Conservation (phyloP, 192 early-diverging fungal species). For the Umbelopsis sp. region DNA sequence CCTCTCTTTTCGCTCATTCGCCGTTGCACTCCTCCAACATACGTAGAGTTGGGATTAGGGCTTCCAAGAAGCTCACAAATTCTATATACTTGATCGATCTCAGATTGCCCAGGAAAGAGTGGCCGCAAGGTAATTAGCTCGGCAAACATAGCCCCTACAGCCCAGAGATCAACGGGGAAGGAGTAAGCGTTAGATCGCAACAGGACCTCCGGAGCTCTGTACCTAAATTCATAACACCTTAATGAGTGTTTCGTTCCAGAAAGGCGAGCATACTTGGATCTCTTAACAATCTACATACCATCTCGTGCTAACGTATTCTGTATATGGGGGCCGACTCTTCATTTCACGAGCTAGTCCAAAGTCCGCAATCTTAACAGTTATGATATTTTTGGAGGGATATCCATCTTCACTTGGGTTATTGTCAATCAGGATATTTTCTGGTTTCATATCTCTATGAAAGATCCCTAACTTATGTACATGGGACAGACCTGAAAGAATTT, state of each 20-base stretch:
- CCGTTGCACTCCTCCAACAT: constrained; percentile 17
- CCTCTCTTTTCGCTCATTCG: constrained; percentile 18
- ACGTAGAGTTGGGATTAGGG: constrained; percentile 40
- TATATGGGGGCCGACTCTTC: constrained; percentile 87
- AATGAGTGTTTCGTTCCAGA: not conserved
- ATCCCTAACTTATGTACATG: constrained; percentile 93
- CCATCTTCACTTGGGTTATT: constrained; percentile 14
- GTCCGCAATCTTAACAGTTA: constrained; percentile 89
- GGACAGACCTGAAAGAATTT: constrained; percentile 84
- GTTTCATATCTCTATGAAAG: constrained; percentile 98
- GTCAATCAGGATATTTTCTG: constrained; percentile 89
- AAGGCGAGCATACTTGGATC: not conserved
- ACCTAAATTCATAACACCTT: constrained; percentile 52
- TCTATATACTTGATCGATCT: constrained; percentile 90
- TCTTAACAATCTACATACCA: constrained; percentile 62
- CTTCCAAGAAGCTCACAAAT: constrained; percentile 84
- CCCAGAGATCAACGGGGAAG: constrained; percentile 96
- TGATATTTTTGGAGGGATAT: not conserved
- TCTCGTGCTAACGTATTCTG: constrained; percentile 96
- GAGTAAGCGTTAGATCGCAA: constrained; percentile 82
- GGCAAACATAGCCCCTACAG: constrained; percentile 87
- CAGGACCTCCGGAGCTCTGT: constrained; percentile 94
- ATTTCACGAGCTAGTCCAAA: constrained; percentile 94
- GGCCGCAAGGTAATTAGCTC: constrained; percentile 88
- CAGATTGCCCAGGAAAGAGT: constrained; percentile 90